Evolutionary conservation across 176 grass and related monocot genomes (phyloP), one percentile per base, ranked within the genome.

Genomic region (Cymbopogon citratus): DNA sequence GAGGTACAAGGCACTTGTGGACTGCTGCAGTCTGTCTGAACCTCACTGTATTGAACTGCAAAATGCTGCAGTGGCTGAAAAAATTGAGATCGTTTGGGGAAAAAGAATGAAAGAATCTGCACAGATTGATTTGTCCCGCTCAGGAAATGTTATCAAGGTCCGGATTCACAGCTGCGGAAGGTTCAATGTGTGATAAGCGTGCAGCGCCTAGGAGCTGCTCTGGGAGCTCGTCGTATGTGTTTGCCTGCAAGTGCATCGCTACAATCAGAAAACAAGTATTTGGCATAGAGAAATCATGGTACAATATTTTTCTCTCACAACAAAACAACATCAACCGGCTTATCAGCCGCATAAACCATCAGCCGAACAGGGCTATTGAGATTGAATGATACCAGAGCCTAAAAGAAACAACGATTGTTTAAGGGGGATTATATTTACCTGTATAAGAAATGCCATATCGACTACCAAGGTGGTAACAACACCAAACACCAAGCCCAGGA

Each of bases 391-490:
- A 40, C 39, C 43, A 29, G 25, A 33, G 3, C 15, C 9, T 3
- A 7, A 68, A 12, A 34, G 27, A 49, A 68, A 2, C 45, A 67
- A 16, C 67, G 44, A 69, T 26, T 24, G 41, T 48, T 11, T 18
- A 36, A 34, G 2, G 46, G 57, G 73, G 52, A n/a, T 15, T 18
- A n/a, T 83, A 79, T 39, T 76, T 91, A 95, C 96, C 92, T 99
- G 96, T 76, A 99, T 84, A 78, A 99, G 96, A 83, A 99, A 99
- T 73, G 96, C 96, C 85, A 99, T 99, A 34, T 99, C 96, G 56
- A 99, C 92, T 27, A 93, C 83, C 72, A 99, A 80, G 12, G 84
- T 93, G 25, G 96, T 95, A 76, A 95, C 81, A 48, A 91, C 96
- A 71, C 96, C 96, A 26, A 87, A 95, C n/a, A 99, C 96, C 80